Base-by-base conservation (phyloP, 2,329 filamentous ascomycete species). In the Stemphylium lycopersici region DNA sequence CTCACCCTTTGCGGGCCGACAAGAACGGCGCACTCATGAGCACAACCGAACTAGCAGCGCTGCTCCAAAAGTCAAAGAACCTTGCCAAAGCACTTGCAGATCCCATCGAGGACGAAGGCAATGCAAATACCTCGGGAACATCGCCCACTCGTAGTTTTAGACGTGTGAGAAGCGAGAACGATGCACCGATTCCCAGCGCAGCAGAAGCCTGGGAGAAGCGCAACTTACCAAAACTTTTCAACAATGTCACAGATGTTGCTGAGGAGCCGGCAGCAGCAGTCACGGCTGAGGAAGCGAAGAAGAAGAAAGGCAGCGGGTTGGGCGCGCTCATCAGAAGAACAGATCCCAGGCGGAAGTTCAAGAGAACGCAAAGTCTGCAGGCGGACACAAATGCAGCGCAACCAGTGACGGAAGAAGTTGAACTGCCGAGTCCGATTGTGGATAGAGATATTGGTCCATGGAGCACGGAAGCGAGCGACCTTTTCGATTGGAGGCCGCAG, bases 401-500 rank as follows among this genome's bases (percentile, higher is more conserved):
- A 48, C 47, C 58, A 53, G 48, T 47, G 44, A 50, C 37, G 60
- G 52, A 12, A 13, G 63, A 59, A 8, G 34, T 53, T 1, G 60
- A 66, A 1, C 11, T 67, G n/a, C 53, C 50, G 11, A 69, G 62
- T 39, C 71, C 69, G 1, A 82, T 83, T 52, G 74, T 74, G 2
- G 81, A 77, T 63, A 80, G 79, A 3, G 84, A 83, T 61, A 77
- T 83, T 13, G 87, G 87, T 2, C 84, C 88, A 0, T 90, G 88
- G 88, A 90, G 86, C 62, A 82, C 80, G 20, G 87, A 90, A 67
- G 87, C 88, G 0, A 80, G 84, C 60, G 88, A 90, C 69, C 67
- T 90, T 41, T 83, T 90, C 58, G 85, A 84, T 65, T 84, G 81
- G 66, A 79, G 84, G 42, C 87, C 87, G 32, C 77, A 70, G 2